A percentile compares a stretch with the other conserved stretches of the same genome.
These are phyloP conservation scores for Peterozyma xylosa DNA, from an alignment of 805 yeast species.

Conservation along the genomic window DNA sequence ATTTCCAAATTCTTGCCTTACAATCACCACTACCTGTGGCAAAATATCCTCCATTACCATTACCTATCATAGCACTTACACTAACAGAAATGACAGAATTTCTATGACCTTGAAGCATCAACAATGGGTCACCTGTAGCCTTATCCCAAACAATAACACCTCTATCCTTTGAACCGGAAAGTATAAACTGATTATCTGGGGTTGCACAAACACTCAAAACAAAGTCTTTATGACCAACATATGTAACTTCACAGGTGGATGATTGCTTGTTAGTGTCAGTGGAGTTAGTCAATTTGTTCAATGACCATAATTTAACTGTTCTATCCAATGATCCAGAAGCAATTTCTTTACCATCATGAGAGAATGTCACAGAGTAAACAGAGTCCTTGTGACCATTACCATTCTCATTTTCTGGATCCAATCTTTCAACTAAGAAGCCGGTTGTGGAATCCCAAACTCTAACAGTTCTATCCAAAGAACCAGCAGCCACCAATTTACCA, in stretches of 20 bases:
- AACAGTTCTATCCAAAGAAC: constrained; percentile 90
- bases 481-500: constrained; percentile 91
- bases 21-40: constrained; percentile 98
- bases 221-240: constrained; percentile 93
- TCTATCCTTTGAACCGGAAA: constrained; percentile 94
- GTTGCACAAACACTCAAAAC: constrained; percentile 91
- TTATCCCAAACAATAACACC: constrained; percentile 98
- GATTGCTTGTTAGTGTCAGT: constrained; percentile 27
- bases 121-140: constrained; percentile 79
- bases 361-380: constrained; percentile 90
- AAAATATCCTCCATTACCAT: constrained; percentile 64
- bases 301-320: constrained; percentile 93
- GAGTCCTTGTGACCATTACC: constrained; percentile 96
- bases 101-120: constrained; percentile 95
- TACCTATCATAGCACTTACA: constrained; percentile 68
- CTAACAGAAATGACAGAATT: constrained; percentile 94
- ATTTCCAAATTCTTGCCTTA: constrained; percentile 94
- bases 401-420: constrained; percentile 80
- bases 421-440: constrained; percentile 84
- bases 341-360: constrained; percentile 84
- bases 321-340: constrained; percentile 94
- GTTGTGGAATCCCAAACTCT: constrained; percentile 95
- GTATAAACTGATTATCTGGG: constrained; percentile 83
- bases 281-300: constrained; percentile 47
- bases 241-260: constrained; percentile 79